A percentile compares a stretch with the other conserved stretches of the same genome.
Evolutionary conservation across 139 green algal genomes (phyloP).

Genomic region (Penium margaritaceum): DNA sequence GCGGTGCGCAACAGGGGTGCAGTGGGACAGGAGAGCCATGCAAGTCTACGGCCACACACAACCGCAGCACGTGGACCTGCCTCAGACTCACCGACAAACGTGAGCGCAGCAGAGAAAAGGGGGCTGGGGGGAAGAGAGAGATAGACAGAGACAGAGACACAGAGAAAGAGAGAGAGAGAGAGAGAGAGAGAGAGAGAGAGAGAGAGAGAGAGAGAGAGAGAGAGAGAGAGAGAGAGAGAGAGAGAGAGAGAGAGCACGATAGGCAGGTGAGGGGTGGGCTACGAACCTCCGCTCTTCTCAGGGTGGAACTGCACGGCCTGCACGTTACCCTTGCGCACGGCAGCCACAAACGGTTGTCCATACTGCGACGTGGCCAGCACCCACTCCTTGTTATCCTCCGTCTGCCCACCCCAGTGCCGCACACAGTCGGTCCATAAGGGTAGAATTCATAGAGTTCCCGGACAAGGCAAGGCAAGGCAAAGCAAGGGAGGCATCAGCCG

Average conservation of each 20-base stretch:
- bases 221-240: not conserved
- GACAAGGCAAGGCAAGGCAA: too few species aligned
- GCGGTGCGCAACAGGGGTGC: too few species aligned
- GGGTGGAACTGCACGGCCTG: constrained; percentile 90
- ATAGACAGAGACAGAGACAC: not conserved
- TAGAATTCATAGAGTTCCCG: too few species aligned
- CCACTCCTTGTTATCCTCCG: constrained; percentile 75
- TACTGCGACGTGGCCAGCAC: constrained; percentile 83
- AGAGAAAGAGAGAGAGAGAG: not conserved
- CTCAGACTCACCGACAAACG: too few species aligned
- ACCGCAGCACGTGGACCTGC: too few species aligned
- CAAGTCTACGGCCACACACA: too few species aligned
- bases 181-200: not conserved
- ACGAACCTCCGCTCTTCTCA: constrained; percentile 80
- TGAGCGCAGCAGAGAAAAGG: not conserved
- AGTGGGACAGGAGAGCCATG: too few species aligned
- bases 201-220: not conserved
- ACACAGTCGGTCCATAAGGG: too few species aligned
- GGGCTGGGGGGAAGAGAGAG: not conserved
- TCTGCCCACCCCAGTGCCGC: too few species aligned
- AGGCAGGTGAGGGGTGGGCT: not conserved
- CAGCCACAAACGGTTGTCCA: constrained; percentile 75
- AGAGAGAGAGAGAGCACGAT: not conserved
- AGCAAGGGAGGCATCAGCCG: too few species aligned
- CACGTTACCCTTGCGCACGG: constrained; percentile 72